Conservation (phyloP, 306 rosid species). For the Trifolium repens region DNA sequence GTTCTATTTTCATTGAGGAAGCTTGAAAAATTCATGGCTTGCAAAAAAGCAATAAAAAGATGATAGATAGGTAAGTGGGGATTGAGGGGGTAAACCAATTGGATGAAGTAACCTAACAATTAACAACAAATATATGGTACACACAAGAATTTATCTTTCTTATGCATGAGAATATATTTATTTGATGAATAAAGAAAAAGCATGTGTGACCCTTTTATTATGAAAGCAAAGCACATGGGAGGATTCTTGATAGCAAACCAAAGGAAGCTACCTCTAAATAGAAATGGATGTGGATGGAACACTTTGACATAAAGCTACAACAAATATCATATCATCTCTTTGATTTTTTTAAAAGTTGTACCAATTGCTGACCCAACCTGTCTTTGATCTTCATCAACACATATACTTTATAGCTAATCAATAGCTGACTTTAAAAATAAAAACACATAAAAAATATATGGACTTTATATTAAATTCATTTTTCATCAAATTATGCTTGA, state of each 20-base stretch:
- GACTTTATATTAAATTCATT: not conserved
- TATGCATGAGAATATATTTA: constrained; percentile 22
- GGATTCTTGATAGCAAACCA: constrained; percentile 40
- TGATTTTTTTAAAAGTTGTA: constrained; percentile 29
- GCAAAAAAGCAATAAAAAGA: constrained; percentile 20
- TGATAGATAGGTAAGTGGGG: not conserved
- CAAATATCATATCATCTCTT: constrained; percentile 9
- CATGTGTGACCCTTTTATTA: constrained; percentile 32
- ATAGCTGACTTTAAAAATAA: constrained; percentile 41
- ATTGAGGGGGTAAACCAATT: constrained; percentile 37
- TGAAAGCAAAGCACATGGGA: constrained; percentile 48
- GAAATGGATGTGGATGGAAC: constrained; percentile 43
- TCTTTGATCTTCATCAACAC: constrained; percentile 30
- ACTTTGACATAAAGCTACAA: constrained; percentile 38
- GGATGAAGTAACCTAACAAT: constrained; percentile 38
- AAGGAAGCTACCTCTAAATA: constrained; percentile 38
- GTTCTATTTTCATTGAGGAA: not conserved
- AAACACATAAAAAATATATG: not conserved
- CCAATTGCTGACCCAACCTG: constrained; percentile 44
- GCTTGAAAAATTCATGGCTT: not conserved
- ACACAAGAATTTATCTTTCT: constrained; percentile 18
- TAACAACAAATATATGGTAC: not conserved
- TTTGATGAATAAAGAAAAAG: constrained; percentile 31
- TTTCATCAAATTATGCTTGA: constrained; percentile 21
- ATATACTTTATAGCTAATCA: constrained; percentile 46